phyloP scores from a whole-genome alignment of 805 yeast genomes.

The Monosporozyma aerobia region DNA sequence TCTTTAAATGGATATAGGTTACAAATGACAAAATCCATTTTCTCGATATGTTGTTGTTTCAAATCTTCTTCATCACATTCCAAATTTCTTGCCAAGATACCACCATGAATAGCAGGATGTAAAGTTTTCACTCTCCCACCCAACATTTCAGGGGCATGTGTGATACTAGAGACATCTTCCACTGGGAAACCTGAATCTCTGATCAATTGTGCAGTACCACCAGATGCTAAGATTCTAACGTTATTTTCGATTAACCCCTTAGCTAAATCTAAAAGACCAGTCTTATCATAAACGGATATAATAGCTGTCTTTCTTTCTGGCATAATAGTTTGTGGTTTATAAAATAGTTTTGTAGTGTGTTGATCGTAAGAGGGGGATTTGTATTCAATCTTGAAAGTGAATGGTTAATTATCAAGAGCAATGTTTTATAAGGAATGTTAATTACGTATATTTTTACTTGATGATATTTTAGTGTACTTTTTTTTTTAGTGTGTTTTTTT shows the following conservation, averaged over 20 bases:
- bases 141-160: slow-evolving; percentile 98
- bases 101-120: slow-evolving; percentile 98
- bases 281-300: slow-evolving; percentile 93
- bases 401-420: too few relatives aligned
- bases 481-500: not conserved
- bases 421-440: not conserved
- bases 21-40: slow-evolving; percentile 95
- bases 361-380: not conserved
- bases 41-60: slow-evolving; percentile 80
- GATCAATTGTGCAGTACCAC: slow-evolving; percentile 91
- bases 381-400: too few relatives aligned
- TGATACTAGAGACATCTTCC: slow-evolving; percentile 87
- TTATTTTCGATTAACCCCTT: slow-evolving; percentile 85
- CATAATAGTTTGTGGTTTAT: slow-evolving; percentile 1
- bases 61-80: slow-evolving; percentile 87
- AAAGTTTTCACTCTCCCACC: slow-evolving; percentile 98
- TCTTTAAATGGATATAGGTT: slow-evolving; percentile 97
- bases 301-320: slow-evolving; percentile 73
- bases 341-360: too few relatives aligned
- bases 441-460: not conserved
- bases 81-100: slow-evolving; percentile 88
- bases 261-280: slow-evolving; percentile 91
- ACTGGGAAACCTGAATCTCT: slow-evolving; percentile 98
- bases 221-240: slow-evolving; percentile 90
- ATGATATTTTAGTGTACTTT: not conserved